Evolutionary conservation across 208 protist genomes (phyloP).

Genomic region (Trypanosoma scelopori): DNA sequence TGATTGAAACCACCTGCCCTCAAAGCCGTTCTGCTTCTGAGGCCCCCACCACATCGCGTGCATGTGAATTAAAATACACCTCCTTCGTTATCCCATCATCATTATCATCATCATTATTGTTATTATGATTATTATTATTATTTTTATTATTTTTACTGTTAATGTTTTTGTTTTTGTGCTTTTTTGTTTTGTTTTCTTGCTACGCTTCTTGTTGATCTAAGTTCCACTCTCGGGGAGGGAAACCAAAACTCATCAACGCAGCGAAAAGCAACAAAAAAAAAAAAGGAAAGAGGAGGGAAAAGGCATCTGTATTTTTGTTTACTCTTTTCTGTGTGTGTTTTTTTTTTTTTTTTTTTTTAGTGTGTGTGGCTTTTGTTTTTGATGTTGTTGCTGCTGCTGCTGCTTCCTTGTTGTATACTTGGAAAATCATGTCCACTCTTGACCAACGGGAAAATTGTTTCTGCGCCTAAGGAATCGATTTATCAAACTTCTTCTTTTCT

Average conservation of each 20-base stretch:
- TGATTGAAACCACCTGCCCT: no score
- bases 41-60: no score
- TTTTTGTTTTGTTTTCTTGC: conserved; percentile 14
- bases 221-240: not conserved
- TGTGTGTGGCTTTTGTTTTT: not conserved
- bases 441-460: no score
- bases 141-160: conserved; percentile 7
- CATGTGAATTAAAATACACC: no score
- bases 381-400: no score
- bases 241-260: not conserved
- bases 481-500: conserved; percentile 12
- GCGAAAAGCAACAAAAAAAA: conserved; percentile 5
- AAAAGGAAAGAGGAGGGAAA: not conserved
- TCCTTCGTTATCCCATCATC: not conserved
- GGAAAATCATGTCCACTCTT: not conserved
- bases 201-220: not conserved
- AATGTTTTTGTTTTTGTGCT: not conserved
- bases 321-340: not conserved
- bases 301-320: conserved; percentile 11
- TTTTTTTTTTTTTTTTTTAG: conserved; percentile 12
- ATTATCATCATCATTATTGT: conserved; percentile 15
- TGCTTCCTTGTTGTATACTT: conserved; percentile 13
- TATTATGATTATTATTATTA: conserved; percentile 14
- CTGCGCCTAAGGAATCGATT: not conserved
- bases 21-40: no score